Conservation (phyloP, 139 green algal genomes). For the Chlorella sorokiniana region DNA sequence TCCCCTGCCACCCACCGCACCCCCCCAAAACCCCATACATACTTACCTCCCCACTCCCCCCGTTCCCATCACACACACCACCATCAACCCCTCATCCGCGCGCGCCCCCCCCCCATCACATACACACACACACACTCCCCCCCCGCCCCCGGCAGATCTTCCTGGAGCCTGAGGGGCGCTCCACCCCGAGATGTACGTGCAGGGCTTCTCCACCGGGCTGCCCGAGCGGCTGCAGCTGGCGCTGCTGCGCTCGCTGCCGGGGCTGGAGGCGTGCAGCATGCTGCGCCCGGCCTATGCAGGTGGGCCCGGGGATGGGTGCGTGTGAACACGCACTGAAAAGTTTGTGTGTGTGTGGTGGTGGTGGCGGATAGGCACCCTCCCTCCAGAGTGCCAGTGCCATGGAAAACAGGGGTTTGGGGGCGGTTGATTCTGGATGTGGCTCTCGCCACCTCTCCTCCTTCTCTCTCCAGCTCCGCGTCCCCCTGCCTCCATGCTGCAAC, state of each 20-base stretch:
- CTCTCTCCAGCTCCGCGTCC: no score
- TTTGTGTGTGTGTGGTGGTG: neutral
- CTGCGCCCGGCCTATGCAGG: slow-evolving; percentile 90
- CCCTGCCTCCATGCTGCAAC: no score
- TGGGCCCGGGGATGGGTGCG: neutral
- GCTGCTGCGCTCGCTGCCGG: slow-evolving; percentile 92
- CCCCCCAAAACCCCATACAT: no score
- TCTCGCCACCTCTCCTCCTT: no score
- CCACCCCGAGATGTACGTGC: slow-evolving; percentile 96
- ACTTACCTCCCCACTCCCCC: no score
- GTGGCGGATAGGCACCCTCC: neutral
- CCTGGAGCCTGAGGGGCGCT: slow-evolving; percentile 93
- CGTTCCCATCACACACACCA: neutral
- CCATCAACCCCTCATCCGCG: neutral
- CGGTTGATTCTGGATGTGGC: no score
- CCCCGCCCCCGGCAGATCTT: slow-evolving; percentile 75
- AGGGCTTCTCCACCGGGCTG: slow-evolving; percentile 92
- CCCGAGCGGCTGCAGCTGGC: slow-evolving; percentile 92
- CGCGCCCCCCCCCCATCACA: neutral
- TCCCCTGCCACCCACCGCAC: no score
- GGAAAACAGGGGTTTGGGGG: neutral
- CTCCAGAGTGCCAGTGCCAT: neutral
- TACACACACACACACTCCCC: no score
- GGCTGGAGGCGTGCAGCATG: slow-evolving; percentile 85
- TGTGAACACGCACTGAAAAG: neutral